Conservation (phyloP, 129 eudicot species). For the Chrysanthemum seticuspe region DNA sequence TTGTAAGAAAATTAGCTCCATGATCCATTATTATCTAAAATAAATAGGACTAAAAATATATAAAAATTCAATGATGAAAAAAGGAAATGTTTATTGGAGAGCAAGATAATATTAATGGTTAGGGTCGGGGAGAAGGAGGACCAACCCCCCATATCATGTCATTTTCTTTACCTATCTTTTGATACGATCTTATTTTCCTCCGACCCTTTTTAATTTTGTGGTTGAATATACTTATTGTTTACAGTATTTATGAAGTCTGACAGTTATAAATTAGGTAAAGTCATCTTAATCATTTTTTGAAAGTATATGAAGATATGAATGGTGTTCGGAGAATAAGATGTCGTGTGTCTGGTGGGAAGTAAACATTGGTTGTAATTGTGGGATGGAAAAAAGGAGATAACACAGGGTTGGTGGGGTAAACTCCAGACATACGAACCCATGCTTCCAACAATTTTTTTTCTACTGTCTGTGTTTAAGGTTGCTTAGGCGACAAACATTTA, state of each 20-base stretch:
- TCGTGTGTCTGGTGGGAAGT: conserved; percentile 31
- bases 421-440: conserved; percentile 28
- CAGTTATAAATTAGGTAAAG: not conserved
- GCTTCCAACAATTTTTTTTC: conserved; percentile 21
- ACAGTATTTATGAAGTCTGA: not conserved
- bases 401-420: conserved; percentile 31
- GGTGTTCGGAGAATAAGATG: conserved; percentile 24
- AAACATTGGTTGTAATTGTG: conserved; percentile 18
- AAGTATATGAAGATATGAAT: not conserved
- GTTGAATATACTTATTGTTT: not conserved
- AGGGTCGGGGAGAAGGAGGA: conserved; percentile 35
- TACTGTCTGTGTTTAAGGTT: conserved; percentile 22
- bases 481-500: conserved; percentile 5
- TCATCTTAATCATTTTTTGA: not conserved
- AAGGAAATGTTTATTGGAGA: conserved; percentile 8
- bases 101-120: conserved; percentile 33
- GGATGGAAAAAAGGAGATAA: conserved; percentile 9
- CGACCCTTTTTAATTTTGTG: not conserved
- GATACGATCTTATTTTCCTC: conserved; percentile 9
- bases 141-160: conserved; percentile 35
- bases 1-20: not conserved
- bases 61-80: not conserved
- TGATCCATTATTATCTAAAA: not conserved
- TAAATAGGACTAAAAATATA: not conserved
- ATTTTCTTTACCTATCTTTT: conserved; percentile 24